Evolutionary conservation across 129 eudicot genomes (phyloP).

Genomic region (Centaurea solstitialis): DNA sequence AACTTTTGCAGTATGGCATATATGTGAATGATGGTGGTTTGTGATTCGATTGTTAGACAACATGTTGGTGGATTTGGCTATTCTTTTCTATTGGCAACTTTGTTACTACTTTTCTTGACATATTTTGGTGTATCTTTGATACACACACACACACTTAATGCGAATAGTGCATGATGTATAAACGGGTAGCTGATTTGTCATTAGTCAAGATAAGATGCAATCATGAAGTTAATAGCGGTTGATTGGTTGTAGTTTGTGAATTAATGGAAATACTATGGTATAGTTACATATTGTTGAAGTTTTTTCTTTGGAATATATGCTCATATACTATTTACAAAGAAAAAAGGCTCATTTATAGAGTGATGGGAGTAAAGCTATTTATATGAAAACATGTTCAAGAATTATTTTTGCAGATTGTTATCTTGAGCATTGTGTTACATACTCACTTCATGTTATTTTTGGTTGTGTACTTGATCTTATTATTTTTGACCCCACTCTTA

Average conservation of each 20-base stretch:
- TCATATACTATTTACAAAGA: neutral
- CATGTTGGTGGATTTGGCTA: neutral
- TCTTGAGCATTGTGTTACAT: neutral
- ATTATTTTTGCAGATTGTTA: neutral
- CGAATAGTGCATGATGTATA: neutral
- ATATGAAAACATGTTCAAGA: neutral
- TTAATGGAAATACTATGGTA: neutral
- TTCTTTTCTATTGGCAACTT: no score
- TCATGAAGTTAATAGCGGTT: neutral
- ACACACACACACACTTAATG: no score
- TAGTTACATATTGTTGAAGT: neutral
- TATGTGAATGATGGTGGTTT: neutral
- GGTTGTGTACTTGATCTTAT: neutral
- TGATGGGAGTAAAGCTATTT: neutral
- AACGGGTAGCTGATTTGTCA: neutral
- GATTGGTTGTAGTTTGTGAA: neutral
- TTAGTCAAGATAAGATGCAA: neutral
- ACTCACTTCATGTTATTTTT: neutral
- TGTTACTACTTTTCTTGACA: neutral
- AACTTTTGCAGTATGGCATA: neutral
- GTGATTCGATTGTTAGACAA: no score
- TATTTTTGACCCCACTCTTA: neutral
- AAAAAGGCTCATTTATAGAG: neutral
- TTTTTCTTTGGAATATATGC: neutral
- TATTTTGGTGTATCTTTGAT: constrained; percentile 1